Evolutionary conservation across 768 basidiomycete genomes (phyloP), one percentile per base, ranked within the genome.

Genomic region (Tricholomella constricta): DNA sequence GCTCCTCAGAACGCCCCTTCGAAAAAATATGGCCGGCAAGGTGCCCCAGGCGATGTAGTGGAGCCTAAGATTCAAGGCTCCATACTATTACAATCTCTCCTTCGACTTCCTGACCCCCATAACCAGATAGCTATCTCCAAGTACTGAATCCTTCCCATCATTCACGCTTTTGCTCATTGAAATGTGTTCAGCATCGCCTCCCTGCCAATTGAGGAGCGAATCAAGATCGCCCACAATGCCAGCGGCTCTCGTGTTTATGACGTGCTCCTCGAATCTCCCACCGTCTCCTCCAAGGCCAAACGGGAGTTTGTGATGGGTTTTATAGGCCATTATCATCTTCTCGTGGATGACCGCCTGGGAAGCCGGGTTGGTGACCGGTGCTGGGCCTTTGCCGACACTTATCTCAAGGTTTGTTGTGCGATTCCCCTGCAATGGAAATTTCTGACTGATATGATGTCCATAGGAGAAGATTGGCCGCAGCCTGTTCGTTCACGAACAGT

Each of bases 391-490:
- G 86, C 90, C n/a, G 97, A 99, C 71, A 87, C 91, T 1, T 98
- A 90, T 70, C 79, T 97, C 58, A 94, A 89, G 76, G 94, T 94
- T 55, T 20, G n/a, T n/a, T n/a, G 77, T 64, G 17, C 5, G 23
- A 20, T 14, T 44, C 9, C 25, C 27, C 25, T 41, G 14, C 31
- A 19, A 52, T 29, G 25, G 12, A 15, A 22, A 9, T 37, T 49
- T 29, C 10, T 56, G 35, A 62, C 32, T 56, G 17, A 43, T 26
- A 27, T 17, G 14, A 17, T 27, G 3, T 43, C 25, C 19, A 17
- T 58, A 96, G 92, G 94, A 97, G 72, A 96, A 95, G 69, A 91
- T 99, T 48, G 94, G 89, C 2, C 83, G 84, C 14, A 89, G 90
- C 20, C 75, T 98, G 10, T 70, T 92, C 12, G 71, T 81, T 1